Evolutionary conservation across 1,284 basidiomycete species (phyloP), one percentile per base, ranked within the genome.

Genomic region (Ustilago curta): DNA sequence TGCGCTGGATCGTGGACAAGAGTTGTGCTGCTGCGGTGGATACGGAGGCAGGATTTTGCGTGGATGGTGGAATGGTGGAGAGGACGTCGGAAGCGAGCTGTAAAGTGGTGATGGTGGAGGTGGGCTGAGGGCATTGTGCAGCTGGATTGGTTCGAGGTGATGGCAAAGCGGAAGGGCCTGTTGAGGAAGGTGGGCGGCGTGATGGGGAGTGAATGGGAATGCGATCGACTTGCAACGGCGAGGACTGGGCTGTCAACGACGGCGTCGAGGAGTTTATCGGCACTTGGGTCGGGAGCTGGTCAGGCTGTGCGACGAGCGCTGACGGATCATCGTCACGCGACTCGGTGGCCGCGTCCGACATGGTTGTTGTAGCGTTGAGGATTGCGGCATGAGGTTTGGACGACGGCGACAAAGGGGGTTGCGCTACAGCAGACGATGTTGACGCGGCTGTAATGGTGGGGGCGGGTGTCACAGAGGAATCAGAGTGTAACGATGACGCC

Each of bases 61-160:
- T 14, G 12, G 40, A 42, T 16, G 51, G 25, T 25, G 53, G 58
- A 21, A 65, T 55, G 45, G 42, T 61, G 50, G 68, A 70, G 45
- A 70, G 62, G 8, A 58, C 68, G 25, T 70, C 54, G 19, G 68
- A 70, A 19, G 68, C 68, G 25, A 70, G 54, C 31, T 70, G 61
- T 2, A 70, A 39, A 16, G 68, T 65, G 62, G 29, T 65, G 57
- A 70, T 47, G 32, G 68, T 70, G 23, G 54, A 51, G n/a, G 58
- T 52, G 19, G 48, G 39, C 37, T 64, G 23, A 6, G 68, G 58
- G 16, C 62, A 61, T 8, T 70, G 58, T 35, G 62, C 49, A 23
- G 50, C 45, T n/a, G 68, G 58, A 11, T 39, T 65, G 5, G 68
- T 54, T 18, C 52, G 50, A 23, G 35, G 40, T 19, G 68, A 67